Evolutionary conservation across 2,329 filamentous ascomycete species (phyloP), one percentile per base, ranked within the genome.

Genomic region (Mycogone perniciosa): DNA sequence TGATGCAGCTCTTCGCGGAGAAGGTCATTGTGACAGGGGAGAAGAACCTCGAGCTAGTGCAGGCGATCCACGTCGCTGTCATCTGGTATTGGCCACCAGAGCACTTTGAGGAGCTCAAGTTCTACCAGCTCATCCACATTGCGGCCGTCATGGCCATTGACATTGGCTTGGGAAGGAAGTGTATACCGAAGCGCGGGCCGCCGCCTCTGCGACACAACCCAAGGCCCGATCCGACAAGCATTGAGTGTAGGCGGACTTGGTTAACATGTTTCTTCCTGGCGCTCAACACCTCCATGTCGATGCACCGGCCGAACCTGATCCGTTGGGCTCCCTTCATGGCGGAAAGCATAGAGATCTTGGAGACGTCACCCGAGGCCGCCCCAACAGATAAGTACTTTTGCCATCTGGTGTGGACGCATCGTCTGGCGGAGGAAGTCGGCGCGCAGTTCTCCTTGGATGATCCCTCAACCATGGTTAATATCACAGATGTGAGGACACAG

Each of bases 81-180:
- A 79, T 90, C 20, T 95, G 89, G 88, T 95, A 95, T 65, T 84
- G 83, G 65, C 88, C 89, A 11, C 89, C 89, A 0, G 84, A 92
- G 57, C 80, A 87, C 59, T 88, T 88, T 53, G 88, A 95, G 61
- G 86, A 93, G 68, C 81, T 92, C 62, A 93, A 93, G 64, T 95
- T 93, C 65, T 95, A 93, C 69, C 88, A 92, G 70, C 78, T 93
- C 57, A 82, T 89, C 42, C 88, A 95, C 64, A 82, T 89, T 62
- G 86, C 87, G 2, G 85, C 85, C 44, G 79, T 89, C 59, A 88
- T 95, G 84, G 86, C 85, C 29, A 82, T 95, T 49, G 89, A 95
- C 59, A 78, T 95, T 33, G 89, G 89, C 0, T 78, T 95, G 6
- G 87, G 85, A 11, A 79, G 62, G 49, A 63, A 60, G 44, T 6